Evolutionary conservation across 257 asterid species (phyloP), one percentile per base, ranked within the genome.

Genomic region (Scutellaria minor): DNA sequence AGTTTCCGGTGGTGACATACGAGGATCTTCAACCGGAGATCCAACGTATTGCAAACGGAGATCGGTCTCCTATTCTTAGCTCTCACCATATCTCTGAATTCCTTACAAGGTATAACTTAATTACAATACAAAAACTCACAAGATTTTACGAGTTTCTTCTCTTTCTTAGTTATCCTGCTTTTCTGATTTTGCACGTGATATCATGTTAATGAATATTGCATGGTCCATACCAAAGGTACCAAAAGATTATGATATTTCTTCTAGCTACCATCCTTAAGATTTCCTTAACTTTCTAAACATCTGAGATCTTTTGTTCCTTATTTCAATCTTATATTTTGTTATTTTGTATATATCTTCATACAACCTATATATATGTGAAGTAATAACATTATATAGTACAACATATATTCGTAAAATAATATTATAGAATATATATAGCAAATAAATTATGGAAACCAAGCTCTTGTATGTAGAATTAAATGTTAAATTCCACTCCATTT

Each of bases 21-120:
- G 96, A 91, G 70, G 96, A 91, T 76, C 84, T 91, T 50, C 89
- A 81, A 56, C 95, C 96, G 44, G 79, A 86, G 56, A 89, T 91
- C 51, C 84, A 82, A 42, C 92, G 97, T 70, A 78, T 89, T 4
- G 96, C 96, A 1, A 83, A 83, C 52, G 97, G 96, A 1, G 95
- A 91, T 47, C 84, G 82, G 6, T 87, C 95, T 11, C 88, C 90
- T 0, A 91, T 89, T 27, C 77, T 91, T 62, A 82, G 84, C 46
- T 84, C 95, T 37, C 86, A 77, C 9, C 97, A 93, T 67, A 79
- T 91, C 66, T 83, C 96, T 0, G 95, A 91, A 61, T 89, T 91
- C 69, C 96, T 91, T 64, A 91, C 97, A 0, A 91, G 97, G 97
- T 89, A 79, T 44, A 5, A 7, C 4, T 7, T 44, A 44, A 44